Evolutionary conservation across 768 basidiomycete genomes (phyloP).

Genomic region (Termitomyces sp.): DNA sequence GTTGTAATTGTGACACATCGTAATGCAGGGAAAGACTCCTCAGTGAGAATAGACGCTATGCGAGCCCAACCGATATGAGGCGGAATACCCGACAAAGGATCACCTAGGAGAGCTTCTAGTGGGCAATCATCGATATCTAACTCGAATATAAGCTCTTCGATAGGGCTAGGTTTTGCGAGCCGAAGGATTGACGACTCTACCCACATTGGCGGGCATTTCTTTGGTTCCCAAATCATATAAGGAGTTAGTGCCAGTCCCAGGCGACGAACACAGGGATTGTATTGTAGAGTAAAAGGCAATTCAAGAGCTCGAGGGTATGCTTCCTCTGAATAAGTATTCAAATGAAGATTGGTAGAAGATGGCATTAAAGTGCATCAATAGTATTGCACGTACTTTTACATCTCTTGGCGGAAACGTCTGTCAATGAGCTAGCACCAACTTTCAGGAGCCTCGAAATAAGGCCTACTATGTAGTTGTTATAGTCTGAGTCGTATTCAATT

Average conservation of each 20-base stretch:
- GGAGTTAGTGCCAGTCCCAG: slow-evolving; percentile 4
- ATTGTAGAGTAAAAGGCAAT: background rate
- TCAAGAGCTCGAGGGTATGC: background rate
- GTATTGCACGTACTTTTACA: background rate
- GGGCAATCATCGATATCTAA: background rate
- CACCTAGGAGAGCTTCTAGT: background rate
- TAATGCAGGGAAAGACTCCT: slow-evolving; percentile 2
- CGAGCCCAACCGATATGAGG: background rate
- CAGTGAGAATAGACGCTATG: slow-evolving; percentile 2
- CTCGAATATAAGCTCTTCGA: slow-evolving; percentile 4
- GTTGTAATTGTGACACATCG: background rate
- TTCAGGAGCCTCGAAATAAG: slow-evolving; percentile 1
- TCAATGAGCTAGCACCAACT: background rate
- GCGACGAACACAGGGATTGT: slow-evolving; percentile 2
- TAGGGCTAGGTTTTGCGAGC: background rate
- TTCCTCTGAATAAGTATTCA: background rate
- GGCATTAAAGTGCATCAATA: background rate
- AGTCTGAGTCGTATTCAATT: slow-evolving; percentile 4
- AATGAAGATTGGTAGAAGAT: background rate
- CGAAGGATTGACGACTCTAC: background rate
- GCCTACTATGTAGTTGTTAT: background rate
- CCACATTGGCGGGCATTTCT: slow-evolving; percentile 2
- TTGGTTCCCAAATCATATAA: background rate
- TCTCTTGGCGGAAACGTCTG: background rate
- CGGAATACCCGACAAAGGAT: background rate